Conservation (phyloP, 2,329 filamentous ascomycete genomes). For the Macrophomina phaseolina region DNA sequence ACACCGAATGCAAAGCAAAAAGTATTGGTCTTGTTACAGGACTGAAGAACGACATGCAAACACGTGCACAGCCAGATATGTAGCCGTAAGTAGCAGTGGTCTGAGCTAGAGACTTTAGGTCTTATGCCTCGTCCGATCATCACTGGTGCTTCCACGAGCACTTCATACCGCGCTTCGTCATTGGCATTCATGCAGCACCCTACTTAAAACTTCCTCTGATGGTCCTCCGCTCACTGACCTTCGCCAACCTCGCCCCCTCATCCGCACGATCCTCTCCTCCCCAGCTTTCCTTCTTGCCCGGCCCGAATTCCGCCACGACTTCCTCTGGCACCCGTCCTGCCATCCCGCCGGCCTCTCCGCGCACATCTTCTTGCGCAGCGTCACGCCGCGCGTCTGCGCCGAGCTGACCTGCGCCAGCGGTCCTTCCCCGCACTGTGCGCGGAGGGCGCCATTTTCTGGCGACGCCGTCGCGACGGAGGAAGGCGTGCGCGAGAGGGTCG, state of each 20-base stretch:
- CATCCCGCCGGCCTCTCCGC: neutral
- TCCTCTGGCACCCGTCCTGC: neutral
- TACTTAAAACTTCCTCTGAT: no score
- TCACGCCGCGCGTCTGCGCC: neutral
- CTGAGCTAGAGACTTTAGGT: no score
- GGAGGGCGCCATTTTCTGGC: neutral
- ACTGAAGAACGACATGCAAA: no score
- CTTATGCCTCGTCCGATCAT: no score
- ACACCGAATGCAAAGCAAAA: no score
- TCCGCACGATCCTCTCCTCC: neutral
- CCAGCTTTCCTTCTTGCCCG: conserved; percentile 8
- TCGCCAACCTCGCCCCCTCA: neutral
- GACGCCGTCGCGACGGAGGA: neutral
- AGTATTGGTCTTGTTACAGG: no score
- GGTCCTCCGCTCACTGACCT: neutral
- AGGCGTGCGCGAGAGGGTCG: neutral
- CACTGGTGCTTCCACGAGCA: no score
- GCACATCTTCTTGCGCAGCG: neutral
- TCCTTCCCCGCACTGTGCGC: neutral
- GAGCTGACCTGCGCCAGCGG: neutral
- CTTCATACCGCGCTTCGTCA: no score
- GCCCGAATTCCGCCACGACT: conserved; percentile 20
- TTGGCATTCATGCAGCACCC: no score
- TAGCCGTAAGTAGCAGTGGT: no score
- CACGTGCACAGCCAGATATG: no score